phyloP scores from a whole-genome alignment of 495 filamentous ascomycete species.

The Daldinia childiae region DNA sequence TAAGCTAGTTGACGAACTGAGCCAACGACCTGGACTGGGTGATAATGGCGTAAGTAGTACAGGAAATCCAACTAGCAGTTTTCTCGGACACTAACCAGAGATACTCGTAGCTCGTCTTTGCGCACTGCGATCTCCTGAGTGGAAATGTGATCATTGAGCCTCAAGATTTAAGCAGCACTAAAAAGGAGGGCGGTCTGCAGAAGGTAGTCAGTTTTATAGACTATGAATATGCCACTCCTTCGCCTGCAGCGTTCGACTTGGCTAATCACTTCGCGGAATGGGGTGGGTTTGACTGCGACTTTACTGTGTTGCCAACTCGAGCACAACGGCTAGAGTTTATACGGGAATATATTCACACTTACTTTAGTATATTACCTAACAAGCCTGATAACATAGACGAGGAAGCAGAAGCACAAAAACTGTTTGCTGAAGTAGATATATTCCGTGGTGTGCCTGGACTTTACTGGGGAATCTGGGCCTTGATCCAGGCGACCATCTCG shows the following conservation, averaged over 20 bases:
- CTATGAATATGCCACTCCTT: slow-evolving; percentile 95
- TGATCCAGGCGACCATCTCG: slow-evolving; percentile 95
- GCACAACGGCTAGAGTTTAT: slow-evolving; percentile 83
- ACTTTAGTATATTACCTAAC: slow-evolving; percentile 57
- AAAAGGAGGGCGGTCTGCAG: slow-evolving; percentile 36
- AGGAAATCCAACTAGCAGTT: not conserved
- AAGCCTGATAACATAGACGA: slow-evolving; percentile 59
- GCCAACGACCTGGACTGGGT: slow-evolving; percentile 77
- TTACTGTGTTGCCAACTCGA: slow-evolving; percentile 79
- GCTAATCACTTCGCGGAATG: slow-evolving; percentile 99
- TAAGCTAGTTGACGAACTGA: slow-evolving; percentile 71
- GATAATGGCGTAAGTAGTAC: slow-evolving; percentile 70
- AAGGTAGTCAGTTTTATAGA: slow-evolving; percentile 88
- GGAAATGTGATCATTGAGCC: slow-evolving; percentile 87
- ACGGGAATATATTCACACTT: slow-evolving; percentile 76
- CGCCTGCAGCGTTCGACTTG: slow-evolving; percentile 96
- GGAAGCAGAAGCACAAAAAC: slow-evolving; percentile 64
- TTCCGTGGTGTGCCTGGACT: slow-evolving; percentile 93
- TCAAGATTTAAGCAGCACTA: slow-evolving; percentile 38
- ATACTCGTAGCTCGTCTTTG: slow-evolving; percentile 77
- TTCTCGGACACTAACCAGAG: slow-evolving; percentile 34
- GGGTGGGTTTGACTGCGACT: slow-evolving; percentile 97
- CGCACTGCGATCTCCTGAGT: slow-evolving; percentile 92
- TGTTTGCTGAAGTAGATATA: slow-evolving; percentile 82
- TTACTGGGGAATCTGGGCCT: slow-evolving; percentile 90